Evolutionary conservation across 257 asterid species (phyloP), one percentile per base, ranked within the genome.

Genomic region (Scutellaria barbata): DNA sequence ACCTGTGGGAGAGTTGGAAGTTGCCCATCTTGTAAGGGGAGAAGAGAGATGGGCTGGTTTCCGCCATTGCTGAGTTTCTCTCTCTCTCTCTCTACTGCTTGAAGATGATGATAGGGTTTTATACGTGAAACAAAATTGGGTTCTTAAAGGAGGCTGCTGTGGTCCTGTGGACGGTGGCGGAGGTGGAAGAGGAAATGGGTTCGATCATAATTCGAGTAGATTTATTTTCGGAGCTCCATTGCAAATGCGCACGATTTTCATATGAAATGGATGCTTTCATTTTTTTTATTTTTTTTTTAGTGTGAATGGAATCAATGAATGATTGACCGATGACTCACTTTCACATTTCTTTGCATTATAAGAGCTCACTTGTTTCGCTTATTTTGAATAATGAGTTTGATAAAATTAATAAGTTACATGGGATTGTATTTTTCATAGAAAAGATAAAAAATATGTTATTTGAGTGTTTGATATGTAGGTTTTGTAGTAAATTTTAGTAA

Each of bases 1-100:
- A 82, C 98, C 98, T 87, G 96, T 94, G 98, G 40, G 97, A 91
- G 10, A 94, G 97, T 60, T 83, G 43, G 81, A 87, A 84, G 16
- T 77, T 85, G 47, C 90, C 96, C 95, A 94, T 82, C 83, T 84
- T 80, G 91, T 78, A 94, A n/a, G 97, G 95, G 33, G 98, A 85
- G 71, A 94, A 90, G 47, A 94, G 97, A 60, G 87, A 68, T 9
- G 79, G 87, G 7, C 40, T 41, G 63, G 80, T 73, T 79, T 76
- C 85, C n/a, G 85, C 87, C 89, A 86, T 86, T 61, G 63, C 68
- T 37, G 37, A 8, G 53, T 4, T 4, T 30, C 35, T 30, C 35
- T 30, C 35, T 30, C 35, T 30, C 35, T 30, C 35, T 30, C 35
- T 30, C 35, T 30, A 30, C 35, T 30, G 35, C 2, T 30, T 30